These are phyloP conservation scores for Candida alai DNA, from an alignment of 805 yeast genomes.

Conservation along the genomic window DNA sequence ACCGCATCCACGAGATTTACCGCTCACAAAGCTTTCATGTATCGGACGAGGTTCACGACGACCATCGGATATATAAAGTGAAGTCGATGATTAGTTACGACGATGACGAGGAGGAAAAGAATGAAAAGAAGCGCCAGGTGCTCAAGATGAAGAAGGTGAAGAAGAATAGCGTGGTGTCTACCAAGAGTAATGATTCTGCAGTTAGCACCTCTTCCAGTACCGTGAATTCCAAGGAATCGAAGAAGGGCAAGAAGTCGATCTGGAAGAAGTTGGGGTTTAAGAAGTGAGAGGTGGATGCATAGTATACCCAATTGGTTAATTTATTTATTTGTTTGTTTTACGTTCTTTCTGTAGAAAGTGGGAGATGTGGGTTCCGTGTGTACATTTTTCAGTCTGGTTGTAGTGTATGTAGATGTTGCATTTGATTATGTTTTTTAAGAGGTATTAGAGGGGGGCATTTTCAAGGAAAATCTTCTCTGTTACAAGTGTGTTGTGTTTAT, in stretches of 20 bases:
- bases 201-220: background rate
- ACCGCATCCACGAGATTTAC: constrained; percentile 36
- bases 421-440: no score
- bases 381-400: no score
- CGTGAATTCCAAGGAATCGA: background rate
- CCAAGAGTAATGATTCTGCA: constrained; percentile 5
- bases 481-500: no score
- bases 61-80: constrained; percentile 34
- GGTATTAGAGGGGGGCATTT: no score
- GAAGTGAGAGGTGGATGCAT: no score
- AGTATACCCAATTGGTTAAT: no score
- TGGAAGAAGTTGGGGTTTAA: constrained; percentile 24
- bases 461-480: no score
- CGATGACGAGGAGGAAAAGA: constrained; percentile 28
- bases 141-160: constrained; percentile 5
- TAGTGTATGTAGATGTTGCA: no score
- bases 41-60: constrained; percentile 1
- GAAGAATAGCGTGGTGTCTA: background rate
- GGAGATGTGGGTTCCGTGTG: no score
- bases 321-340: no score
- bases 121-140: constrained; percentile 9
- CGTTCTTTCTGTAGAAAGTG: no score
- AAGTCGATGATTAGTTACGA: constrained; percentile 34
- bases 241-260: constrained; percentile 17
- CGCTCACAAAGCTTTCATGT: constrained; percentile 15